A percentile compares a stretch with the other conserved stretches of the same genome.
Evolutionary conservation across 805 yeast genomes (phyloP).

Genomic region (Cyberlindnera saturnus): DNA sequence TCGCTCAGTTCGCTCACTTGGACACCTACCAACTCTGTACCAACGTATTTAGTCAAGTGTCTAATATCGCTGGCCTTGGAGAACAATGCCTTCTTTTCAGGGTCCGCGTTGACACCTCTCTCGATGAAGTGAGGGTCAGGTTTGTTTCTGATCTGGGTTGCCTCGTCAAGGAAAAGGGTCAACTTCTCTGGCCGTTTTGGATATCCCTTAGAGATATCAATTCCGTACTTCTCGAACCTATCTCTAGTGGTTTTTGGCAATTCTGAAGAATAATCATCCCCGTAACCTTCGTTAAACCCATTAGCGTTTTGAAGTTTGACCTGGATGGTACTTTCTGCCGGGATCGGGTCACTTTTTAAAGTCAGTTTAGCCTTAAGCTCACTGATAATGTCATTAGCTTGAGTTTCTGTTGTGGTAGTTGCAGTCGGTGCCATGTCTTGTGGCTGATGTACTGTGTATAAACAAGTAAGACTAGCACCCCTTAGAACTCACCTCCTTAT

Average conservation of each 20-base stretch:
- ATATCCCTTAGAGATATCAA: constrained; percentile 35
- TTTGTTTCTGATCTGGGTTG: constrained; percentile 27
- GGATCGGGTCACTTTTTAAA: no score
- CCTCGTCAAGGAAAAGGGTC: constrained; percentile 36
- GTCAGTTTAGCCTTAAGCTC: no score
- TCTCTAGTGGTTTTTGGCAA: constrained; percentile 22
- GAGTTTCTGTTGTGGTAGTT: no score
- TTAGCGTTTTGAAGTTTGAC: no score
- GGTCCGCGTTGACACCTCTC: constrained; percentile 34
- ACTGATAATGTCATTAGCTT: no score
- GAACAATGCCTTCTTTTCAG: constrained; percentile 35
- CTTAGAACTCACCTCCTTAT: no score
- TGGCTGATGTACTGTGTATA: no score
- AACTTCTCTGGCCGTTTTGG: constrained; percentile 33
- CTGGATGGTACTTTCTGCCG: no score
- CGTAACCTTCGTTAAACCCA: no score
- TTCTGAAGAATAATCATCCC: no score
- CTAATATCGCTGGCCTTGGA: constrained; percentile 36
- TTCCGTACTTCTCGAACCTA: constrained; percentile 29
- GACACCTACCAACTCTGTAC: constrained; percentile 44
- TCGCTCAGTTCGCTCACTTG: constrained; percentile 37
- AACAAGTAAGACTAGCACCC: no score
- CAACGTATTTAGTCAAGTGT: constrained; percentile 39
- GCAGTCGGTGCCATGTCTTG: no score
- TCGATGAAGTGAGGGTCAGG: constrained; percentile 27